Conservation (phyloP, 768 basidiomycete species). For the Phanerochaete carnosa region DNA sequence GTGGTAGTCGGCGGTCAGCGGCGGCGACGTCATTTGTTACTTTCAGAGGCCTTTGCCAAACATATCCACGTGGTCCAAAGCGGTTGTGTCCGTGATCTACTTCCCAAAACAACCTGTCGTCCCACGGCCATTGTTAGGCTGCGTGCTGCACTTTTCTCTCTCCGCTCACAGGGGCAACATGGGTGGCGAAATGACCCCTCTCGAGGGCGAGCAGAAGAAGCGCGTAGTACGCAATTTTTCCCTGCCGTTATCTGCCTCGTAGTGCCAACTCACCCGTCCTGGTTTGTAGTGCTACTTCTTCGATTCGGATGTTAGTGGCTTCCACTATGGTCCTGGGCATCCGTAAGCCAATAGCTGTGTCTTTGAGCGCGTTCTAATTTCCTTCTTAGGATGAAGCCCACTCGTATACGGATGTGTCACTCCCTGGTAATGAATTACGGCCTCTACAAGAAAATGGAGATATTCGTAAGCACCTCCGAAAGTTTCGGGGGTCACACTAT, state of each 20-base stretch:
- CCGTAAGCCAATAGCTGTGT: slow-evolving; percentile 49
- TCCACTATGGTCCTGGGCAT: slow-evolving; percentile 98
- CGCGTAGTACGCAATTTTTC: slow-evolving; percentile 66
- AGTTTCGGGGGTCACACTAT: background rate
- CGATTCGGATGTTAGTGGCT: slow-evolving; percentile 98
- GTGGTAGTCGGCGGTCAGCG: too few relatives aligned
- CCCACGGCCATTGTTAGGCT: background rate
- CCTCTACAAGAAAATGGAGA: slow-evolving; percentile 99
- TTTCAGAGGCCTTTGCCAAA: slow-evolving; percentile 16
- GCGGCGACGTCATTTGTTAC: slow-evolving; percentile 14
- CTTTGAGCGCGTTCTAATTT: slow-evolving; percentile 17
- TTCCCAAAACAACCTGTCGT: slow-evolving; percentile 1
- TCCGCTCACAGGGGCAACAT: slow-evolving; percentile 12
- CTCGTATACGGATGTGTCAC: slow-evolving; percentile 98
- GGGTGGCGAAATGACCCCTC: slow-evolving; percentile 31
- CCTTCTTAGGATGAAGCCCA: slow-evolving; percentile 84
- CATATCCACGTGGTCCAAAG: background rate
- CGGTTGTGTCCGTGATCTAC: slow-evolving; percentile 1
- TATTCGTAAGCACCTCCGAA: slow-evolving; percentile 71
- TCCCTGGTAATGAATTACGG: slow-evolving; percentile 99
- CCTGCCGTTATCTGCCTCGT: background rate
- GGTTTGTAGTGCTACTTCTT: slow-evolving; percentile 90
- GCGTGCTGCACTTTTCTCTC: background rate
- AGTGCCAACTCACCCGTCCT: background rate
- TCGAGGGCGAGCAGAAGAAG: slow-evolving; percentile 76